A percentile compares a stretch with the other conserved stretches of the same genome.
These are phyloP conservation scores for Cerrena zonata DNA, from an alignment of 1,284 basidiomycete genomes.

Conservation along the genomic window DNA sequence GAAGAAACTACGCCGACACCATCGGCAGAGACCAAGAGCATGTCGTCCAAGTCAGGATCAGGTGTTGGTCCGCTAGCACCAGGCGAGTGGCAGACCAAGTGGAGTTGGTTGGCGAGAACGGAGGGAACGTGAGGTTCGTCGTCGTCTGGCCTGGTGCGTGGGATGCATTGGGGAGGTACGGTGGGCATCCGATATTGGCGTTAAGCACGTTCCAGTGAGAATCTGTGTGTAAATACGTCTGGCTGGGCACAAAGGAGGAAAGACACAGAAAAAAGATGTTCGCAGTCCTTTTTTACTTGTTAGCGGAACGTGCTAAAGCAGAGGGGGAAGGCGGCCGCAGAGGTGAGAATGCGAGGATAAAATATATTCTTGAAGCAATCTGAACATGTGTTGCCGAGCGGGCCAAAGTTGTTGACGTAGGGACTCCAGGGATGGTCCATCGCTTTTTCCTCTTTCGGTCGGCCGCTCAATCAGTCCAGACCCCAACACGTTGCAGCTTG, in stretches of 20 bases:
- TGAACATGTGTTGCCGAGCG: neutral
- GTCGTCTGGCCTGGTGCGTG: neutral
- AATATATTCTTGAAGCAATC: neutral
- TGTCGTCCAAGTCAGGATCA: constrained; percentile 25
- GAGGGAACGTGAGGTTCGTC: neutral
- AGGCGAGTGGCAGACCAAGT: constrained; percentile 1
- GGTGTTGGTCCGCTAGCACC: constrained; percentile 21
- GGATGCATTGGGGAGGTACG: neutral
- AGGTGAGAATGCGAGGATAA: too few relatives aligned
- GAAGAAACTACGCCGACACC: constrained; percentile 14
- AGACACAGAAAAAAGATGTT: neutral
- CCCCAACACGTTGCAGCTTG: too few relatives aligned
- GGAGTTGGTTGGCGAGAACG: constrained; percentile 2
- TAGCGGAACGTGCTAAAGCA: too few relatives aligned
- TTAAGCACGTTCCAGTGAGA: neutral
- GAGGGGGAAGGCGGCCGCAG: too few relatives aligned
- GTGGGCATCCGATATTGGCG: neutral
- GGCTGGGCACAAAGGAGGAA: neutral
- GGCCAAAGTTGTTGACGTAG: neutral
- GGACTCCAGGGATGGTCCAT: too few relatives aligned
- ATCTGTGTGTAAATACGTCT: neutral
- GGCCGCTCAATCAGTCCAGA: too few relatives aligned
- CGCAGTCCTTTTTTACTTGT: too few relatives aligned
- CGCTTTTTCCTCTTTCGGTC: too few relatives aligned
- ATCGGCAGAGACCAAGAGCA: constrained; percentile 19